Evolutionary conservation across 805 yeast genomes (phyloP).

Genomic region (Candida nemodendra): DNA sequence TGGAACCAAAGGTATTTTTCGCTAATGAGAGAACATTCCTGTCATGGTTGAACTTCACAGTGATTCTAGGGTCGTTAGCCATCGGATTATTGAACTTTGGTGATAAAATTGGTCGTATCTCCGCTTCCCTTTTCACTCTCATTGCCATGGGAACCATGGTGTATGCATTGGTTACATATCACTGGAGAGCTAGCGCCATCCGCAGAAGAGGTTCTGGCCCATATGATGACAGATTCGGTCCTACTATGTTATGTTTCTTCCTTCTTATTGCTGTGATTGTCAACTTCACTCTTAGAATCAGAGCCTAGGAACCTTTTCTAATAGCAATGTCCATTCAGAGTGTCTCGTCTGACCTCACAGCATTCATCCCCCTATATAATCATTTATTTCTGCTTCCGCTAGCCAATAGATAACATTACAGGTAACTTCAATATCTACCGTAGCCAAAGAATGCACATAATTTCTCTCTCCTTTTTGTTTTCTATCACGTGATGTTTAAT

Average conservation of each 20-base stretch:
- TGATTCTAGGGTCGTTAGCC: slow-evolving; percentile 93
- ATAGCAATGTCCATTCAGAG: neutral
- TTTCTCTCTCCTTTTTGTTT: too few species aligned
- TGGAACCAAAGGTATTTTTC: slow-evolving; percentile 97
- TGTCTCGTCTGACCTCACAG: too few species aligned
- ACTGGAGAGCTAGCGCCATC: slow-evolving; percentile 99
- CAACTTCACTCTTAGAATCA: slow-evolving; percentile 82
- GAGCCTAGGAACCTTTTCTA: slow-evolving; percentile 36
- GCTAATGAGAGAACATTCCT: slow-evolving; percentile 98
- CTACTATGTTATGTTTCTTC: slow-evolving; percentile 95
- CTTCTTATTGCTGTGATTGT: slow-evolving; percentile 89
- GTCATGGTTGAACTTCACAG: slow-evolving; percentile 99
- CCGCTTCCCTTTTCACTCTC: slow-evolving; percentile 91
- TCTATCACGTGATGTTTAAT: too few species aligned
- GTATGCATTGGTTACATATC: slow-evolving; percentile 92
- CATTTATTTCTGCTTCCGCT: too few species aligned
- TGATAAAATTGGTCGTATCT: slow-evolving; percentile 85
- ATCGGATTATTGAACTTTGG: slow-evolving; percentile 96
- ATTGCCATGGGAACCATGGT: slow-evolving; percentile 98
- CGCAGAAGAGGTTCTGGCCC: slow-evolving; percentile 98
- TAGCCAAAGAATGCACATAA: too few species aligned
- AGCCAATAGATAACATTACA: too few species aligned
- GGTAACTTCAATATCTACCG: too few species aligned
- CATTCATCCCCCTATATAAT: too few species aligned
- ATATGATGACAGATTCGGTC: slow-evolving; percentile 98